Percentiles rank a stretch among this genome's conserved stretches.
phyloP scores from a whole-genome alignment of 139 green algal genomes.

The Chlamydomonas sp. region DNA sequence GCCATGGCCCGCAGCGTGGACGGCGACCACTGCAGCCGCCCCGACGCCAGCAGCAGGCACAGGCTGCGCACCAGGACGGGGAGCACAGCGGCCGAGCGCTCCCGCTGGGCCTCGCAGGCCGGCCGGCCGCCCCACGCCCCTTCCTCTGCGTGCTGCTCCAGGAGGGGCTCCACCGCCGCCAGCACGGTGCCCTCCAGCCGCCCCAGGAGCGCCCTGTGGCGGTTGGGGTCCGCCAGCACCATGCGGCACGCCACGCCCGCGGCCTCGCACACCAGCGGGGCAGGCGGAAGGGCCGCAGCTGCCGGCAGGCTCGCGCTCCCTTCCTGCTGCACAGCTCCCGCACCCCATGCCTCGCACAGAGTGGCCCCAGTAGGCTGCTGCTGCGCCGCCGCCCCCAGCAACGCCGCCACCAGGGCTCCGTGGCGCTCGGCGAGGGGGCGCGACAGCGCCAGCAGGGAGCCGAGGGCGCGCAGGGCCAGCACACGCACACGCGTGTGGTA shows the following conservation, averaged over 20 bases:
- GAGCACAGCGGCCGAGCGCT: neutral
- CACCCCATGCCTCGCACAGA: too few relatives aligned
- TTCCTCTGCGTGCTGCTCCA: too few relatives aligned
- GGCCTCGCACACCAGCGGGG: constrained; percentile 4
- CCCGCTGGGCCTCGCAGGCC: too few relatives aligned
- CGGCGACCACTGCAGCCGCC: constrained; percentile 25
- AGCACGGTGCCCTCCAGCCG: neutral
- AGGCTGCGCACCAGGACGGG: neutral
- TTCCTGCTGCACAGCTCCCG: too few relatives aligned
- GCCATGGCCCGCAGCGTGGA: neutral
- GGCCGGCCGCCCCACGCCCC: too few relatives aligned
- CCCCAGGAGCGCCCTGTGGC: constrained; percentile 4
- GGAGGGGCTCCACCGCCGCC: neutral
- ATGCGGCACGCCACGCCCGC: neutral
- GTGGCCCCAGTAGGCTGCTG: too few relatives aligned
- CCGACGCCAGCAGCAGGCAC: constrained; percentile 3
- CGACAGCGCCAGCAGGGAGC: constrained; percentile 7
- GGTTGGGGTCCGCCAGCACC: constrained; percentile 3
- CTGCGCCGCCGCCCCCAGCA: too few relatives aligned
- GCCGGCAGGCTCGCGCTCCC: too few relatives aligned
- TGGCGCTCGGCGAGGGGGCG: neutral
- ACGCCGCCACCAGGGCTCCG: neutral
- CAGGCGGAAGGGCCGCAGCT: neutral
- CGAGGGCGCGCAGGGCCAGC: constrained; percentile 12
- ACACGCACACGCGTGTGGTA: neutral